Base-by-base conservation (phyloP, 306 rosid genomes). In the Oxytropis ochrocephala region DNA sequence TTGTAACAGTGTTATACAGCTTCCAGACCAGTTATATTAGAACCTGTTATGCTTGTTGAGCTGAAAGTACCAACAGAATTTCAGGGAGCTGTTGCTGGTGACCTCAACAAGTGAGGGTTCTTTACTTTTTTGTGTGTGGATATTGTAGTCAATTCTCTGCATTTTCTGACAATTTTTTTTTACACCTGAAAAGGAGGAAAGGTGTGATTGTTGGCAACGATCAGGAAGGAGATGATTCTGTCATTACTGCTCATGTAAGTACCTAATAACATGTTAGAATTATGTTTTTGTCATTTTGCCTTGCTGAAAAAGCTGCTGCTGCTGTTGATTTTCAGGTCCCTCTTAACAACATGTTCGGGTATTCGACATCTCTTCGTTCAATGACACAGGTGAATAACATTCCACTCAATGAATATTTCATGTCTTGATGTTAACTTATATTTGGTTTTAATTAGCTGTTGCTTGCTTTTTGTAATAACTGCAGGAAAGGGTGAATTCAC, bases 401-500 rank as follows among this genome's bases (percentile, higher is more conserved):
- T 13, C 12, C 8, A 55, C 30, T 6, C 5, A 27, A 64, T 35
- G n/a, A 64, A 47, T 30, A n/a, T 64, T 67, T 58, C 47, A 6
- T 52, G 29, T 18, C 11, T 13, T 8, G 3, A 9, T 69, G 10
- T 24, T 36, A 17, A 6, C 56, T 29, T 21, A 12, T 12, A 33
- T 47, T 42, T 60, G 58, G 19, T 53, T 10, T 13, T 39, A 36
- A 57, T 30, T 69, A 47, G 11, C 41, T 46, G 9, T 39, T 32
- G 14, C 4, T 39, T 32, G 14, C 4, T 70, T 9, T 36, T 48
- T 64, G 3, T 38, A 33, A 53, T 67, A 13, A 53, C 74, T 67
- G 77, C 91, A 94, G 99, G 99, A 12, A 94, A 94, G 75, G 99
- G 99, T 8, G 99, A 94, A 69, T 94, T 94, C 85, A 94, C 99